Evolutionary conservation across 2,329 filamentous ascomycete species (phyloP).

Genomic region (Didymella pinodella): DNA sequence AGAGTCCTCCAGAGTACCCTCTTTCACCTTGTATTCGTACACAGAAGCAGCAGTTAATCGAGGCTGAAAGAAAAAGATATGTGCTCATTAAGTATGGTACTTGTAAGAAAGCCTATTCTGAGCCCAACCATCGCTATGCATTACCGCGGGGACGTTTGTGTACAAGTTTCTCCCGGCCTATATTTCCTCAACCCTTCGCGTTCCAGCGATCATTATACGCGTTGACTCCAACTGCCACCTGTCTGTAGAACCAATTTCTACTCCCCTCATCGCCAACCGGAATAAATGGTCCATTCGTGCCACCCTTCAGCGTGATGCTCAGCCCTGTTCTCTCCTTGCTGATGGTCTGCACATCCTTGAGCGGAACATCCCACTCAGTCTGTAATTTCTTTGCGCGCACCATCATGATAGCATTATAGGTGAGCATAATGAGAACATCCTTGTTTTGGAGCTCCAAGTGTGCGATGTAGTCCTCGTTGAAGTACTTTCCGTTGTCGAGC

Average conservation of each 20-base stretch:
- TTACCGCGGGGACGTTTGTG: not conserved
- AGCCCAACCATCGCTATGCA: conserved; percentile 16
- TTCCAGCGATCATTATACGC: conserved; percentile 73
- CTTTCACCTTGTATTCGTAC: not conserved
- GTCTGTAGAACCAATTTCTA: conserved; percentile 71
- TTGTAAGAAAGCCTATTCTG: not conserved
- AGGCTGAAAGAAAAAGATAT: not conserved
- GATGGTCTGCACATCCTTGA: conserved; percentile 97
- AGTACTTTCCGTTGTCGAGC: conserved; percentile 95
- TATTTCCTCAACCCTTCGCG: conserved; percentile 58
- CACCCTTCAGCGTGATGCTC: conserved; percentile 85
- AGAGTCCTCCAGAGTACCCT: too few species aligned
- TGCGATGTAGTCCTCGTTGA: conserved; percentile 96
- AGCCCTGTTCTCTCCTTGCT: conserved; percentile 95
- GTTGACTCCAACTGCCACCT: conserved; percentile 72
- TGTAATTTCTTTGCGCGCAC: conserved; percentile 85
- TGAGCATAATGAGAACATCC: conserved; percentile 78
- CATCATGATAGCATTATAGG: conserved; percentile 78
- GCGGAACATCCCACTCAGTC: conserved; percentile 93
- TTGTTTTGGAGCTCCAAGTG: conserved; percentile 90
- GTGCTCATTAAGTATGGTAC: conserved; percentile 11
- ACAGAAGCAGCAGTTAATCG: not conserved
- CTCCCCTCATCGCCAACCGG: conserved; percentile 87
- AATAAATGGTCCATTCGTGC: conserved; percentile 92
- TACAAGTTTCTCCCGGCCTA: not conserved